phyloP scores from a whole-genome alignment of 2,329 filamentous ascomycete species.

The Colletotrichum sp. region DNA sequence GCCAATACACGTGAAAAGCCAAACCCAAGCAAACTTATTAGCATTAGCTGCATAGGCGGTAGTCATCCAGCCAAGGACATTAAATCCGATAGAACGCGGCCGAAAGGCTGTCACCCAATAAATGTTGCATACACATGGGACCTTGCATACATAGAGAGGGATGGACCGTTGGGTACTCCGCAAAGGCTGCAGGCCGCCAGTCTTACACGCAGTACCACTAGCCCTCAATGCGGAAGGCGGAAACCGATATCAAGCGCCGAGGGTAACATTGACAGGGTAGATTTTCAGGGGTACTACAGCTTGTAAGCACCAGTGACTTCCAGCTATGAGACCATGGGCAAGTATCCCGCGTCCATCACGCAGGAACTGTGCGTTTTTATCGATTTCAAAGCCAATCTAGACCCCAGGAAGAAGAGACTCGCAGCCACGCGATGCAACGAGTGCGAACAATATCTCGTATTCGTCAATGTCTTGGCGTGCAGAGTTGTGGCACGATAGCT shows the following conservation, averaged over 20 bases:
- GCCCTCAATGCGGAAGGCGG: background rate
- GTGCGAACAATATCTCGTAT: slow-evolving; percentile 4
- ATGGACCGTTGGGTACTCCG: background rate
- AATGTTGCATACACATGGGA: background rate
- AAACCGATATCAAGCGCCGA: background rate
- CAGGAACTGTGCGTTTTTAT: background rate
- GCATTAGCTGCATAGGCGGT: background rate
- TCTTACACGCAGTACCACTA: slow-evolving; percentile 7
- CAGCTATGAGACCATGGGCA: background rate
- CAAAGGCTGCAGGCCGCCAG: background rate
- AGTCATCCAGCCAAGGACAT: background rate
- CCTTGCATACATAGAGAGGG: background rate
- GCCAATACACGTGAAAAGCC: background rate
- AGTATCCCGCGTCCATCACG: background rate
- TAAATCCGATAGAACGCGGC: background rate
- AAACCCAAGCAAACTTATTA: background rate
- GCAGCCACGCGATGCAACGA: slow-evolving; percentile 1
- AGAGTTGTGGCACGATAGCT: background rate
- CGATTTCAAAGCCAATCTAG: background rate
- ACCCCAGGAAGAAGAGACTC: background rate
- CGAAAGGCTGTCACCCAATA: background rate
- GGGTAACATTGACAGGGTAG: slow-evolving; percentile 1
- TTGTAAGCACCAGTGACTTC: background rate
- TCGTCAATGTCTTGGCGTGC: slow-evolving; percentile 12
- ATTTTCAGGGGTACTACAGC: background rate